phyloP scores from a whole-genome alignment of 345 rosid species.

The Gossypium longicalyx region DNA sequence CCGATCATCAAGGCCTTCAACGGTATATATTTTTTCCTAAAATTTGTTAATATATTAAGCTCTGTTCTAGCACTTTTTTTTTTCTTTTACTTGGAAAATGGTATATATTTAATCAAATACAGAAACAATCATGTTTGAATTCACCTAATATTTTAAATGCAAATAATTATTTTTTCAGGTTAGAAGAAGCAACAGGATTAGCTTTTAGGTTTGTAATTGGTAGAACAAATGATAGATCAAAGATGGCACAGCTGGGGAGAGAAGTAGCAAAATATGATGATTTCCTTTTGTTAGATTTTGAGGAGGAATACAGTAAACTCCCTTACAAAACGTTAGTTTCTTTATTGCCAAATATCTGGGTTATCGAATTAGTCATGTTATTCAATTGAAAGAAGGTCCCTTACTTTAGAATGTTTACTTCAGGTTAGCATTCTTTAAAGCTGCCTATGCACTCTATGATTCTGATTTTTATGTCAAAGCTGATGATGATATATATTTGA shows the following conservation, averaged over 20 bases:
- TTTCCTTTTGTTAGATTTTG: slow-evolving; percentile 74
- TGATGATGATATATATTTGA: slow-evolving; percentile 87
- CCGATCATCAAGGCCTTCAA: slow-evolving; percentile 71
- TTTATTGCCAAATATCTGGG: neutral
- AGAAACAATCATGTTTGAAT: too few relatives aligned
- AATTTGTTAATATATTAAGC: neutral
- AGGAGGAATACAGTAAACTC: slow-evolving; percentile 96
- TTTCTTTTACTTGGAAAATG: neutral
- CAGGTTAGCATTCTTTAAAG: slow-evolving; percentile 89
- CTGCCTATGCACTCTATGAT: slow-evolving; percentile 77
- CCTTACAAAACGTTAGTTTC: slow-evolving; percentile 95
- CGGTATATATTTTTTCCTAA: slow-evolving; percentile 33
- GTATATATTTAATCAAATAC: too few relatives aligned
- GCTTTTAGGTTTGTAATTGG: slow-evolving; percentile 81
- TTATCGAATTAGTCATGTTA: neutral
- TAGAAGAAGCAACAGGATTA: slow-evolving; percentile 88
- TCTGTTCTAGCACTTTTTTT: neutral
- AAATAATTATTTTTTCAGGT: slow-evolving; percentile 30
- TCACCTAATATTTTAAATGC: too few relatives aligned
- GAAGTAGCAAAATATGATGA: slow-evolving; percentile 80
- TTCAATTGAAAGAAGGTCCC: neutral
- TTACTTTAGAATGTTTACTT: slow-evolving; percentile 3
- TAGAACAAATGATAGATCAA: slow-evolving; percentile 46
- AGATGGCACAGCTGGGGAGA: slow-evolving; percentile 60
- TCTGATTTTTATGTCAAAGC: slow-evolving; percentile 90